These are phyloP conservation scores for Colletotrichum godetiae DNA, from an alignment of 2,329 filamentous ascomycete species.

Conservation along the genomic window DNA sequence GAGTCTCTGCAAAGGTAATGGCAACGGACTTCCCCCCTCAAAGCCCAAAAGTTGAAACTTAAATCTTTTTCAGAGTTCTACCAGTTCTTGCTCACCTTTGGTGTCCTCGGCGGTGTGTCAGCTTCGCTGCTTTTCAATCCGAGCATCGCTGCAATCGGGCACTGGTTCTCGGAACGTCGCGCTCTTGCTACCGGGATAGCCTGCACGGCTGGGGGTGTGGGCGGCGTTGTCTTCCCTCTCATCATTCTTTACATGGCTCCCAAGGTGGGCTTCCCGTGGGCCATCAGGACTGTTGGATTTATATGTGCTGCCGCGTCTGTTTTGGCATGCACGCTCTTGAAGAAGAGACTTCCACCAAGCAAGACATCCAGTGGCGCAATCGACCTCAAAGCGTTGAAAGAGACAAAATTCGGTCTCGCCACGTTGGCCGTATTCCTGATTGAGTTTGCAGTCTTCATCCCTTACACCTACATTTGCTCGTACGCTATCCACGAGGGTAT, in stretches of 20 bases:
- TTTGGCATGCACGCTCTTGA: slow-evolving; percentile 44
- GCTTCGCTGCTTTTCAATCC: slow-evolving; percentile 78
- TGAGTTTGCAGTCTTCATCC: slow-evolving; percentile 72
- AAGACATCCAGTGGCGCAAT: slow-evolving; percentile 55
- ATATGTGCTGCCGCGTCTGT: slow-evolving; percentile 38
- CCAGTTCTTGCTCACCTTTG: slow-evolving; percentile 78
- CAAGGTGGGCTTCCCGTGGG: slow-evolving; percentile 46
- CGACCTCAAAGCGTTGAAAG: slow-evolving; percentile 62
- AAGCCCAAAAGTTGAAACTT: neutral
- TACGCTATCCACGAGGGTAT: slow-evolving; percentile 70
- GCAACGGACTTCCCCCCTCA: too few relatives aligned
- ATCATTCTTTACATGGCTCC: slow-evolving; percentile 43
- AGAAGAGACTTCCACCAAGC: slow-evolving; percentile 61
- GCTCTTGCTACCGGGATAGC: slow-evolving; percentile 78
- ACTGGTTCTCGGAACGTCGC: slow-evolving; percentile 74
- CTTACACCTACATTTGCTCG: slow-evolving; percentile 75
- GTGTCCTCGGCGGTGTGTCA: slow-evolving; percentile 73
- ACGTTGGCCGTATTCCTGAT: slow-evolving; percentile 67
- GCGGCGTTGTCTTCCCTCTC: slow-evolving; percentile 63
- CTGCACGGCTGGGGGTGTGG: slow-evolving; percentile 71
- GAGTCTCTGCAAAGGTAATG: slow-evolving; percentile 64
- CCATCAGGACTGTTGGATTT: slow-evolving; percentile 44
- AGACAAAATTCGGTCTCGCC: slow-evolving; percentile 62
- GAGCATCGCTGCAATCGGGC: slow-evolving; percentile 72
- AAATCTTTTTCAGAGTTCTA: slow-evolving; percentile 61